Percentiles rank a stretch among this genome's conserved stretches.
phyloP scores from a whole-genome alignment of 768 basidiomycete genomes.

The Suillus discolor region DNA sequence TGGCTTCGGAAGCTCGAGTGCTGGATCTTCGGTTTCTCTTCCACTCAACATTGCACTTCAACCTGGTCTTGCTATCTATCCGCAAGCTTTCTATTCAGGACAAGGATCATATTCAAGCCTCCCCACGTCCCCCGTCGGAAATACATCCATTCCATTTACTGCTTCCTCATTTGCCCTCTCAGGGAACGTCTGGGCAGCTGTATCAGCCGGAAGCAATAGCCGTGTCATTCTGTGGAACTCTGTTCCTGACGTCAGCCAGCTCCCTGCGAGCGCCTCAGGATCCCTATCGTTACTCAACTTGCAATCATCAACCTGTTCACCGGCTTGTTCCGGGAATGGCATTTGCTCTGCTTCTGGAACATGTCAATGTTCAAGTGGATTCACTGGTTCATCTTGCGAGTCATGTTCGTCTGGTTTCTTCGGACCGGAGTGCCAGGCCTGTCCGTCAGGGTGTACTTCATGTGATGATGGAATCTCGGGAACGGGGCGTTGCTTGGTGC shows the following conservation, averaged over 20 bases:
- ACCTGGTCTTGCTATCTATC: constrained; percentile 69
- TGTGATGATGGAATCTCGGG: constrained; percentile 86
- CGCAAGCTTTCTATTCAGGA: constrained; percentile 65
- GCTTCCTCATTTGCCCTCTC: constrained; percentile 71
- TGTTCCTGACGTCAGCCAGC: constrained; percentile 71
- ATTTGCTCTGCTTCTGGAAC: constrained; percentile 70
- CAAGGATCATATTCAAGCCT: constrained; percentile 60
- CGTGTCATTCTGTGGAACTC: constrained; percentile 80
- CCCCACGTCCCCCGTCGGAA: constrained; percentile 49
- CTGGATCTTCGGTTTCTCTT: constrained; percentile 47
- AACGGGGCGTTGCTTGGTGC: constrained; percentile 67
- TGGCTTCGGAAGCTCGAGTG: constrained; percentile 64
- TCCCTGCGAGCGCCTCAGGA: constrained; percentile 52
- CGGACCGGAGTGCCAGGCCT: constrained; percentile 69
- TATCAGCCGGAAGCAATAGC: constrained; percentile 55
- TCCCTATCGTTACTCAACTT: constrained; percentile 68
- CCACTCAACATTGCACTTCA: constrained; percentile 70
- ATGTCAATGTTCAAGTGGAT: constrained; percentile 74
- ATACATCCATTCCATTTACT: constrained; percentile 51
- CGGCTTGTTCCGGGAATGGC: constrained; percentile 72
- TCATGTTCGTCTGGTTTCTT: constrained; percentile 75
- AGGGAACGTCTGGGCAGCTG: constrained; percentile 66
- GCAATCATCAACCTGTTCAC: constrained; percentile 74
- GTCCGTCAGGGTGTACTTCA: constrained; percentile 64
- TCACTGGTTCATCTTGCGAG: constrained; percentile 81